Evolutionary conservation across 2,329 filamentous ascomycete genomes (phyloP).

Genomic region (Eutypa lata): DNA sequence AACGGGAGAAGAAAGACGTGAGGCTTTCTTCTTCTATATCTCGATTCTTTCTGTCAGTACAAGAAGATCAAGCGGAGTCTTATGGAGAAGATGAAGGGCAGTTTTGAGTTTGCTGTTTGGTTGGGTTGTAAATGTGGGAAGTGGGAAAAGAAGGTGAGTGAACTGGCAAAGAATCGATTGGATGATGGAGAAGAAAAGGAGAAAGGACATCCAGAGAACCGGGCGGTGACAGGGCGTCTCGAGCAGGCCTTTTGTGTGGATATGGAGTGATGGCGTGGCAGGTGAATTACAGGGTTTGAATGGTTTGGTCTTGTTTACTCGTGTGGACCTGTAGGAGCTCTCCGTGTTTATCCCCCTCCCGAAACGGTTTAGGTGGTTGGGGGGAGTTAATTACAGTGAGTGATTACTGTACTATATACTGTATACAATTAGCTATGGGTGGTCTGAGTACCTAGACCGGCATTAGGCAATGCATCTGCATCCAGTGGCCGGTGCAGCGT

Average conservation of each 20-base stretch:
- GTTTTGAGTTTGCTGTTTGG: slow-evolving; percentile 25
- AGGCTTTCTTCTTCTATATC: slow-evolving; percentile 28
- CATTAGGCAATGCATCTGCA: too few species aligned
- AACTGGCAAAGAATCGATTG: neutral
- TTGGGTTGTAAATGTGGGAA: slow-evolving; percentile 26
- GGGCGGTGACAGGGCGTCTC: slow-evolving; percentile 4
- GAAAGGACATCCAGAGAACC: slow-evolving; percentile 11
- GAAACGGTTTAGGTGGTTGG: neutral
- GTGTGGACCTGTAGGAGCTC: slow-evolving; percentile 16
- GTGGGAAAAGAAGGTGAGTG: slow-evolving; percentile 3
- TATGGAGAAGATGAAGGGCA: slow-evolving; percentile 42
- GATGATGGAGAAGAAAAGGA: slow-evolving; percentile 12
- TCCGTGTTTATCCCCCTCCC: slow-evolving; percentile 5
- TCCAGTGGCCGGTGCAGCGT: too few species aligned
- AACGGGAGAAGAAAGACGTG: slow-evolving; percentile 29
- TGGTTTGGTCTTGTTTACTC: slow-evolving; percentile 26
- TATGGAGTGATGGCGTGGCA: slow-evolving; percentile 18
- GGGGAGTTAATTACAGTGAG: neutral
- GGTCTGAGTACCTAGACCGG: too few species aligned
- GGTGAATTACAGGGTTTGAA: slow-evolving; percentile 20
- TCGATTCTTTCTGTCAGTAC: slow-evolving; percentile 32
- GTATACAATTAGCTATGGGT: neutral
- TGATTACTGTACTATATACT: neutral
- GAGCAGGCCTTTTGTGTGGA: slow-evolving; percentile 1
- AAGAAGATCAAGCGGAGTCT: slow-evolving; percentile 32